Evolutionary conservation across 306 rosid species (phyloP).

Genomic region (Prunus kanzakura): DNA sequence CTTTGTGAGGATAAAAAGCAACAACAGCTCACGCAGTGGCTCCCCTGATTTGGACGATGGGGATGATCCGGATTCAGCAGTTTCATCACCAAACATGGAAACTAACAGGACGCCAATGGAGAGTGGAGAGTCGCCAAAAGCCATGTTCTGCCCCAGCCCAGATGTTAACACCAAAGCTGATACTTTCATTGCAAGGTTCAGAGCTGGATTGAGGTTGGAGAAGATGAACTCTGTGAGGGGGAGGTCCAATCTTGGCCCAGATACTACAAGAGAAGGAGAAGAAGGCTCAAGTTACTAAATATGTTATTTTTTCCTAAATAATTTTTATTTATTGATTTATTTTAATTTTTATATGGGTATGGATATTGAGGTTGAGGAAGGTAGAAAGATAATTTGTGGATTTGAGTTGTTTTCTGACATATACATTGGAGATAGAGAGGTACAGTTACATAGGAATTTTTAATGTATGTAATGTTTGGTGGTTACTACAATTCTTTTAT

Average conservation of each 20-base stretch:
- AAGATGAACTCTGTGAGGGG: slow-evolving; percentile 65
- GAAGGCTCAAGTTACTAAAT: slow-evolving; percentile 16
- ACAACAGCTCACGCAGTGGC: slow-evolving; percentile 48
- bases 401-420: neutral
- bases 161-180: slow-evolving; percentile 80
- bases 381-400: neutral
- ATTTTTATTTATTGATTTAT: neutral
- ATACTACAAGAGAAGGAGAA: neutral
- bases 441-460: neutral
- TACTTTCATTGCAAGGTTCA: slow-evolving; percentile 66
- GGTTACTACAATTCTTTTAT: neutral
- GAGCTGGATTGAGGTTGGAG: slow-evolving; percentile 70
- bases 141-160: slow-evolving; percentile 62
- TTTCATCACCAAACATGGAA: slow-evolving; percentile 23
- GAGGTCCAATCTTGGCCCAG: slow-evolving; percentile 49
- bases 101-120: neutral
- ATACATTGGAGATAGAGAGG: neutral
- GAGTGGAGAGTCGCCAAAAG: slow-evolving; percentile 29
- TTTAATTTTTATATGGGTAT: neutral
- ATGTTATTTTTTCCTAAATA: neutral
- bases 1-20: slow-evolving; percentile 65
- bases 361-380: neutral
- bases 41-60: slow-evolving; percentile 59
- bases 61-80: slow-evolving; percentile 22
- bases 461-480: neutral